phyloP scores from a whole-genome alignment of 1,139 yeast genomes.

The Blastobotrys persicus region DNA sequence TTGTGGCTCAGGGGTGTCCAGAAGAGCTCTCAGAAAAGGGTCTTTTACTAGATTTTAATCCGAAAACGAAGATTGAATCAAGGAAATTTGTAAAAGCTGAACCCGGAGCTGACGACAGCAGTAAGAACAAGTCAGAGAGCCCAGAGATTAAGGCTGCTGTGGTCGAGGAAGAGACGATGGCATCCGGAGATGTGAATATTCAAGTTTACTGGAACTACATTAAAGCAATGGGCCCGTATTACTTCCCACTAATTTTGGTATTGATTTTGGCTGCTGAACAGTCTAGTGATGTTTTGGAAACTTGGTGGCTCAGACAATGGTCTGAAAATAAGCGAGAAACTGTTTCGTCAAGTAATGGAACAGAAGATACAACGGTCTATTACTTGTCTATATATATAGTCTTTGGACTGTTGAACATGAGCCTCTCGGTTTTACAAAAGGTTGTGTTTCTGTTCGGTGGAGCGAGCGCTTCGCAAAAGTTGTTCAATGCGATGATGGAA shows the following conservation, averaged over 20 bases:
- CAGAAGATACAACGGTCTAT: slow-evolving; percentile 46
- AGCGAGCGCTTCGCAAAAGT: slow-evolving; percentile 69
- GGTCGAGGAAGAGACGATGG: slow-evolving; percentile 75
- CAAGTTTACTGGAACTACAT: slow-evolving; percentile 70
- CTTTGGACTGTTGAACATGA: slow-evolving; percentile 64
- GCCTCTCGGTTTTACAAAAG: slow-evolving; percentile 57
- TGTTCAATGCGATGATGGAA: slow-evolving; percentile 63
- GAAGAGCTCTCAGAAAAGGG: slow-evolving; percentile 71
- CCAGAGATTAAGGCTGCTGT: slow-evolving; percentile 35
- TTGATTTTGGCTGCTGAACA: slow-evolving; percentile 56
- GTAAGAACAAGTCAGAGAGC: slow-evolving; percentile 19
- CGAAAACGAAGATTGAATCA: too few relatives aligned
- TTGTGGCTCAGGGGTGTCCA: slow-evolving; percentile 79
- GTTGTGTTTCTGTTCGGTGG: slow-evolving; percentile 68
- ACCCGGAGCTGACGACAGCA: slow-evolving; percentile 42
- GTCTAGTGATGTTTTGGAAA: slow-evolving; percentile 56
- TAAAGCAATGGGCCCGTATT: slow-evolving; percentile 58
- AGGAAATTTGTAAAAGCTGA: too few relatives aligned
- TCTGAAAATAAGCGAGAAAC: slow-evolving; percentile 36
- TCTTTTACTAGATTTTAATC: slow-evolving; percentile 33
- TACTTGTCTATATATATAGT: slow-evolving; percentile 66
- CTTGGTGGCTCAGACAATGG: slow-evolving; percentile 89
- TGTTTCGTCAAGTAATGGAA: slow-evolving; percentile 3
- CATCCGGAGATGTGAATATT: slow-evolving; percentile 75
- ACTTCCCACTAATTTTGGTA: slow-evolving; percentile 49